Evolutionary conservation across 805 yeast genomes (phyloP), one percentile per base, ranked within the genome.

Genomic region (Metschnikowia rubicola): DNA sequence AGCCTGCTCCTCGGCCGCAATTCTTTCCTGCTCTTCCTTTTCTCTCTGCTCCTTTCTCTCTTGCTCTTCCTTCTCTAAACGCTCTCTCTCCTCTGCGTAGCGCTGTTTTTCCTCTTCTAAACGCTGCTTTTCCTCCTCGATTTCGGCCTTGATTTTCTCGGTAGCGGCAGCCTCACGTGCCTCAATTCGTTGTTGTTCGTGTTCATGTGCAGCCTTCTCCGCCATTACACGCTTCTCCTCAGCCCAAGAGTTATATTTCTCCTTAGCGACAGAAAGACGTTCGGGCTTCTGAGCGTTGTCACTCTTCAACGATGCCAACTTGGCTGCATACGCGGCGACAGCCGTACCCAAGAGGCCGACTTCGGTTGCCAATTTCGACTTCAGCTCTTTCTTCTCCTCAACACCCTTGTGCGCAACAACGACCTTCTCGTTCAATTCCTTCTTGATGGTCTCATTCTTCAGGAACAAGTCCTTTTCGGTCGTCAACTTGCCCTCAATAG

Each of bases 261-360:
- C 59, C 52, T 70, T 64, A 15, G 83, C 82, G 8, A 65, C 70
- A 17, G 53, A 55, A 46, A 75, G 68, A 53, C 77, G 68, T 1
- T 50, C 42, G 3, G 57, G 54, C 46, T 78, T 65, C 28, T 52
- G 57, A 33, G 66, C 70, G 54, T 70, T 73, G 34, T 71, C 79
- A 34, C 64, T 44, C 35, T 62, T 61, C 55, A 78, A 65, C 31
- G 61, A 48, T 11, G 63, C 55, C 48, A 78, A 64, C 52, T 74
- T 74, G 30, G 77, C 65, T 26, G 72, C 63, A 56, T 74, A 79
- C 2, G 76, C 73, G 37, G 69, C 71, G 21, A 78, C 67, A 40
- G 73, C 67, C 9, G 67, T 62, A 33, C 70, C 68, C 50, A 79
- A 64, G 15, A 66, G 62, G 37, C 70, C 73, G 41, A 78, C 72